These are phyloP conservation scores for Candida gorgasii DNA, from an alignment of 805 yeast species.

Conservation along the genomic window DNA sequence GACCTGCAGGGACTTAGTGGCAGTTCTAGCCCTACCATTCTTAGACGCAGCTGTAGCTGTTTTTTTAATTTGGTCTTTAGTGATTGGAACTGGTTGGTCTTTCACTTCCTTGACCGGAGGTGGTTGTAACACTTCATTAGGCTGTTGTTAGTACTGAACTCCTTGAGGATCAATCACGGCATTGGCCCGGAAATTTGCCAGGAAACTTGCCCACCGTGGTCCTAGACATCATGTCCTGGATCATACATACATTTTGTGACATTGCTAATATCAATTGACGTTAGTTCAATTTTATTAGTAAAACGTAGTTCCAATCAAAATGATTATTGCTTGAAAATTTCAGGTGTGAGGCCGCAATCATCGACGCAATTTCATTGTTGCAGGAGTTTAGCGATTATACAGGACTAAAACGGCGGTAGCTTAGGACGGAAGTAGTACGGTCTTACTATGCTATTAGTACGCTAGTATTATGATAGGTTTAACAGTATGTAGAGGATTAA, in stretches of 20 bases:
- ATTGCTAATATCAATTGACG: slow-evolving; percentile 8
- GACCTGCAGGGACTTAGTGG: slow-evolving; percentile 5
- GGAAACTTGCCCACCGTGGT: too few relatives aligned
- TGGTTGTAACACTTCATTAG: slow-evolving; percentile 17
- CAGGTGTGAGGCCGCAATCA: slow-evolving; percentile 11
- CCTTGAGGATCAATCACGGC: too few relatives aligned
- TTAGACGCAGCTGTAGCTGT: slow-evolving; percentile 4
- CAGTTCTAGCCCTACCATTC: slow-evolving; percentile 6
- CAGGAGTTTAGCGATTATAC: neutral
- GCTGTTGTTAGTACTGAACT: slow-evolving; percentile 14
- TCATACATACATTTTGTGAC: slow-evolving; percentile 15
- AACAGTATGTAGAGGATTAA: too few relatives aligned
- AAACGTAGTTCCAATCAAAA: neutral
- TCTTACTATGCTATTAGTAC: too few relatives aligned
- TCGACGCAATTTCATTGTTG: slow-evolving; percentile 5
- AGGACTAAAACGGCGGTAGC: too few relatives aligned
- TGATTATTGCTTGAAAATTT: slow-evolving; percentile 14
- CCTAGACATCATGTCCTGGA: too few relatives aligned
- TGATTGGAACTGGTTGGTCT: slow-evolving; percentile 15
- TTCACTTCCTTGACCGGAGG: slow-evolving; percentile 14
- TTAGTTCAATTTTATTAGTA: slow-evolving; percentile 3
- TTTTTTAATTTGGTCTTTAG: slow-evolving; percentile 9
- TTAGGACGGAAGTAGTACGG: too few relatives aligned
- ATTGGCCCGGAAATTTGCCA: too few relatives aligned
- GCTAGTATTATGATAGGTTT: too few relatives aligned